Conservation (phyloP, 2,329 filamentous ascomycete genomes). For the Ceratocystis cacaofunesta region DNA sequence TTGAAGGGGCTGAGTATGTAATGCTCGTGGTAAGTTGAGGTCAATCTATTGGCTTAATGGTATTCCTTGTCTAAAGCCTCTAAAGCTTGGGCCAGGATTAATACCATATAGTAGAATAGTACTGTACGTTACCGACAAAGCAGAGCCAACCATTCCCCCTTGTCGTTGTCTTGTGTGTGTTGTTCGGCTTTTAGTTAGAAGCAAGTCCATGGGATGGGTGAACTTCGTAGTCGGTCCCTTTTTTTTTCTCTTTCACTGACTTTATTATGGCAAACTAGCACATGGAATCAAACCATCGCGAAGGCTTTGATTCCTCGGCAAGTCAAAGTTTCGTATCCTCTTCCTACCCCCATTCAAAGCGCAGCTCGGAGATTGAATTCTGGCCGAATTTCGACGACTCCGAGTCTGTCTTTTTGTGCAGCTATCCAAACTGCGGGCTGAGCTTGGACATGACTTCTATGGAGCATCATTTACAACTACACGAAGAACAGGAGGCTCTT, state of each 20-base stretch:
- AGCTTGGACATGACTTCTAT: neutral
- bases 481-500: neutral
- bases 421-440: neutral
- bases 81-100: neutral
- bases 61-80: neutral
- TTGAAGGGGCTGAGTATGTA: neutral
- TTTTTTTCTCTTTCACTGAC: neutral
- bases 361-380: neutral
- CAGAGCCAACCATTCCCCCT: neutral
- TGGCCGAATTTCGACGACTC: neutral
- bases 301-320: neutral
- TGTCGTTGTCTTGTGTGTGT: neutral
- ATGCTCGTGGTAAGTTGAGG: slow-evolving; percentile 11
- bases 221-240: neutral
- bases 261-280: neutral
- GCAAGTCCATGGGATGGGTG: neutral
- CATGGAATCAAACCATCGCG: neutral
- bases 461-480: neutral
- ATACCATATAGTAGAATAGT: neutral
- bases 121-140: neutral
- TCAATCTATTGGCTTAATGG: neutral
- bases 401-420: neutral
- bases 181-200: neutral
- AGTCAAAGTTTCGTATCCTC: neutral
- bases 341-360: neutral